Evolutionary conservation across 2,329 filamentous ascomycete species (phyloP).

Genomic region (Cyphellophora attinorum): DNA sequence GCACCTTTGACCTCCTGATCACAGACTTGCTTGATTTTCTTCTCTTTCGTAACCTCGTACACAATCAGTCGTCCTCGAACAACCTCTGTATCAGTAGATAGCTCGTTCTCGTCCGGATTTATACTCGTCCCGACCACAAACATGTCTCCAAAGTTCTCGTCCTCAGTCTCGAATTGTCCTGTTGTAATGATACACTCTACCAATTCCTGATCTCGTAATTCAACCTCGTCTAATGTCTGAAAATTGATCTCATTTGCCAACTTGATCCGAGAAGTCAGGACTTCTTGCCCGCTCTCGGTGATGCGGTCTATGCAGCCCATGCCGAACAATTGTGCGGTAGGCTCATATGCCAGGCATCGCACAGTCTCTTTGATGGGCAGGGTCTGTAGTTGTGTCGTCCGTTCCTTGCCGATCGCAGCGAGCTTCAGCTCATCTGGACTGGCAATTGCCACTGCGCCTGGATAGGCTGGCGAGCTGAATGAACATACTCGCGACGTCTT

Average conservation of each 20-base stretch:
- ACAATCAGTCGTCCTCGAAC: constrained; percentile 64
- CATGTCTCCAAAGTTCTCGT: constrained; percentile 50
- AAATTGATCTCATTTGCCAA: constrained; percentile 88
- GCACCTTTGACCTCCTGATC: constrained; percentile 65
- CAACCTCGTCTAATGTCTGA: constrained; percentile 62
- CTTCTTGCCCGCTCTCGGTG: constrained; percentile 60
- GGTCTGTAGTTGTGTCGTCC: constrained; percentile 79
- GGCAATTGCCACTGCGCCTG: constrained; percentile 70
- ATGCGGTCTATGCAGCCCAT: constrained; percentile 75
- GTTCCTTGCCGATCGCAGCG: constrained; percentile 69
- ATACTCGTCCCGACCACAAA: constrained; percentile 90
- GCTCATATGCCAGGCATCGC: constrained; percentile 75
- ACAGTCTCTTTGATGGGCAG: constrained; percentile 73
- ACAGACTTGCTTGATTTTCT: constrained; percentile 62
- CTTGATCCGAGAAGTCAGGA: constrained; percentile 70
- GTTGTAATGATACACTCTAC: constrained; percentile 77
- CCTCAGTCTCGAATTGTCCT: constrained; percentile 42
- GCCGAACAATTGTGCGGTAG: constrained; percentile 69
- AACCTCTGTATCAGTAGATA: constrained; percentile 35
- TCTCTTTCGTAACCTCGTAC: constrained; percentile 63
- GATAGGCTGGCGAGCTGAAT: constrained; percentile 74
- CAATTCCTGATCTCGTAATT: constrained; percentile 60
- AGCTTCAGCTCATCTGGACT: constrained; percentile 69
- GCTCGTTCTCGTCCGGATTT: constrained; percentile 48
- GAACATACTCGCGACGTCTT: constrained; percentile 71